phyloP scores from a whole-genome alignment of 2,329 filamentous ascomycete species.

The Pseudogymnoascus sp. region DNA sequence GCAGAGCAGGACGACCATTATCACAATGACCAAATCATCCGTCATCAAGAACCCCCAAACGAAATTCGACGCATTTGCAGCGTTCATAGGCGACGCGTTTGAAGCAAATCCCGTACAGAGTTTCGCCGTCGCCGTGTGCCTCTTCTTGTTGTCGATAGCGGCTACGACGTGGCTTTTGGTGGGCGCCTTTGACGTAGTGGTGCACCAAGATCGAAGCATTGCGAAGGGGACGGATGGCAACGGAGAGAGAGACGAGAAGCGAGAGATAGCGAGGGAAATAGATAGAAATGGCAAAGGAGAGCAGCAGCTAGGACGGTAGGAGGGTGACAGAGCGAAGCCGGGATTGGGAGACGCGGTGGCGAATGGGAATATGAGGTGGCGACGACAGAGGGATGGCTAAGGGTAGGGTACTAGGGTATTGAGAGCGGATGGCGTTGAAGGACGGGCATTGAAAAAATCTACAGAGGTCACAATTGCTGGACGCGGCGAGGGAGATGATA shows the following conservation, averaged over 20 bases:
- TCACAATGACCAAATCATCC: background rate
- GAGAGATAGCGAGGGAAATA: background rate
- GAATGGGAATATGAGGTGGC: background rate
- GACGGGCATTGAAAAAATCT: background rate
- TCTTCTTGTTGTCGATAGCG: background rate
- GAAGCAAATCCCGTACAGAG: background rate
- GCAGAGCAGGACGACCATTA: background rate
- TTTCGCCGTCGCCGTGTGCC: background rate
- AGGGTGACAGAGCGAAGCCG: background rate
- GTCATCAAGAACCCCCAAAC: background rate
- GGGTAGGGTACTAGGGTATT: no score
- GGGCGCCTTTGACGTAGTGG: background rate
- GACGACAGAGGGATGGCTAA: background rate
- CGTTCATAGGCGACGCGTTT: background rate
- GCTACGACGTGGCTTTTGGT: background rate
- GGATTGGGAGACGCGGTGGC: background rate
- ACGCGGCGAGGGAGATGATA: background rate
- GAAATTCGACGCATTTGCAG: background rate
- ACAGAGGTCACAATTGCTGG: background rate
- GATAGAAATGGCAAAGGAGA: background rate
- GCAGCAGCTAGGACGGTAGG: background rate
- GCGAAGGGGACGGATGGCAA: background rate
- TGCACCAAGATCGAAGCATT: background rate
- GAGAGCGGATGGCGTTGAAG: background rate
- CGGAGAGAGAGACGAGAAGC: background rate